Conservation (phyloP, 495 filamentous ascomycete genomes). For the Poronia punctata region DNA sequence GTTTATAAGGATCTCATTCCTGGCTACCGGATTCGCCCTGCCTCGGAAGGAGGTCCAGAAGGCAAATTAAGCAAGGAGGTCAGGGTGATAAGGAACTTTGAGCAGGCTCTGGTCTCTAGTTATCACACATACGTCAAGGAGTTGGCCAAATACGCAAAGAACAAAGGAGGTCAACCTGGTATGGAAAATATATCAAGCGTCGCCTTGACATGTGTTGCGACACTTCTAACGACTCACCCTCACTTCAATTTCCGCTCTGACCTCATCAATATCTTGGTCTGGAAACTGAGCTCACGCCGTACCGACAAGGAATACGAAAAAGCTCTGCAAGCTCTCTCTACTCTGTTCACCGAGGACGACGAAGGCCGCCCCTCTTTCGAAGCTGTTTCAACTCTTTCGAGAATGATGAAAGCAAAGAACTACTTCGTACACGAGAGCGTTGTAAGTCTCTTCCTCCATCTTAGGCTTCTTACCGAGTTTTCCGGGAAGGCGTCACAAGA, state of each 20-base stretch:
- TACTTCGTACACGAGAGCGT: conserved; percentile 78
- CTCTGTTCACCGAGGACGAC: conserved; percentile 76
- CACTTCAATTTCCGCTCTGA: conserved; percentile 96
- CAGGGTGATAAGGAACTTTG: conserved; percentile 67
- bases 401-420: conserved; percentile 84
- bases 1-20: conserved; percentile 96
- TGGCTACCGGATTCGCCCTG: conserved; percentile 85
- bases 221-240: conserved; percentile 67
- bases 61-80: conserved; percentile 91
- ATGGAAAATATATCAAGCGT: conserved; percentile 50
- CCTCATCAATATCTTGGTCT: conserved; percentile 76
- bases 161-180: conserved; percentile 28
- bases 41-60: conserved; percentile 65
- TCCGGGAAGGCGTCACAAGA: conserved; percentile 71
- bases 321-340: conserved; percentile 72
- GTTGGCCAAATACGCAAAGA: conserved; percentile 55
- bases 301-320: conserved; percentile 68
- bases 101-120: conserved; percentile 71
- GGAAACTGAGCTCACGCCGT: conserved; percentile 63
- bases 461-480: conserved; percentile 84
- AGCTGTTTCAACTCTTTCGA: conserved; percentile 74
- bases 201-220: conserved; percentile 79
- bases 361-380: conserved; percentile 85
- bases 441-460: conserved; percentile 82
- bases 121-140: conserved; percentile 80